Evolutionary conservation across 176 grass and related monocot species (phyloP).

Genomic region (Hyparrhenia diplandra): DNA sequence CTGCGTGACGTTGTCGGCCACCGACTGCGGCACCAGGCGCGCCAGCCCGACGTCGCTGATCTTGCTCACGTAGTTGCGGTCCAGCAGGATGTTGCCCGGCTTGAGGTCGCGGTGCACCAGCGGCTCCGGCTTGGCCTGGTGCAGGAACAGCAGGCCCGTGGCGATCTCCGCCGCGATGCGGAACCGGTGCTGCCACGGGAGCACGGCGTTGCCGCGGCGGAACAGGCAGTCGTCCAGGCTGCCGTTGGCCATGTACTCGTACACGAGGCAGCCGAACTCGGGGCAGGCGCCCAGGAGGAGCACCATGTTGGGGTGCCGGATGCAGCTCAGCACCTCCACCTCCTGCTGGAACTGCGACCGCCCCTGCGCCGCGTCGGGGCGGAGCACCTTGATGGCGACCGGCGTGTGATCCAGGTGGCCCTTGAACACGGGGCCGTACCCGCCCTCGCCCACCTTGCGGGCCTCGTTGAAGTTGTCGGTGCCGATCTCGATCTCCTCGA

Average conservation of each 20-base stretch:
- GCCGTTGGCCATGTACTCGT: constrained; percentile 93
- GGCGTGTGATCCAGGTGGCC: constrained; percentile 78
- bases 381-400: constrained; percentile 90
- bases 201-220: constrained; percentile 31
- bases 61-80: constrained; percentile 91
- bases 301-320: constrained; percentile 94
- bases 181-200: constrained; percentile 84
- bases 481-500: constrained; percentile 78
- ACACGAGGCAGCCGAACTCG: constrained; percentile 88
- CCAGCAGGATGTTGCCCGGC: constrained; percentile 85
- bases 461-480: constrained; percentile 61
- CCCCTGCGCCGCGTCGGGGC: constrained; percentile 80
- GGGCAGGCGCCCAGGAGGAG: constrained; percentile 90
- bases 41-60: constrained; percentile 92
- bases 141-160: constrained; percentile 81
- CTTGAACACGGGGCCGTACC: constrained; percentile 88
- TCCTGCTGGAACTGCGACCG: constrained; percentile 93
- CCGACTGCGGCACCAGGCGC: constrained; percentile 65
- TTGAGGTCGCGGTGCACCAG: constrained; percentile 94
- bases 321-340: constrained; percentile 91
- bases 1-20: constrained; percentile 78
- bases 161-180: constrained; percentile 85
- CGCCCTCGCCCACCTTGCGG: constrained; percentile 87
- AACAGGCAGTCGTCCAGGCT: constrained; percentile 90
- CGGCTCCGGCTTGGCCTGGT: constrained; percentile 83